These are phyloP conservation scores for Acanthamoeba pearcei DNA, from an alignment of 208 protist genomes.

Conservation along the genomic window DNA sequence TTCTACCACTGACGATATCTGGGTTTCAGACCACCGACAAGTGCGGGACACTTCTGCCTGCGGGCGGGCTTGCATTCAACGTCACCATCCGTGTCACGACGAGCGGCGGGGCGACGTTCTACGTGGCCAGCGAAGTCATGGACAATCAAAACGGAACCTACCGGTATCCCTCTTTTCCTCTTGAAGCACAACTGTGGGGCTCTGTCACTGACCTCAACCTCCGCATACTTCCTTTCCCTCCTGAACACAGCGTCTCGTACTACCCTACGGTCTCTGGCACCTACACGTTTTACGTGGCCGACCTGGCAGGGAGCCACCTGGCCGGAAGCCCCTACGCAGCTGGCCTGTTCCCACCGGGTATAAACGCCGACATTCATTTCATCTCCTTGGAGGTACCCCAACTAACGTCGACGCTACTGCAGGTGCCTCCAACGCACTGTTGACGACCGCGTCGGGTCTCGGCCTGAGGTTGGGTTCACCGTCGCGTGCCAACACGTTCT, in stretches of 20 bases:
- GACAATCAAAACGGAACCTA: constrained; percentile 72
- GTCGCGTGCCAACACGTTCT: constrained; percentile 54
- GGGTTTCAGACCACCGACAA: background rate
- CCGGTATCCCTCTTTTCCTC: background rate
- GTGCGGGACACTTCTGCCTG: background rate
- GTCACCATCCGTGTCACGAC: background rate
- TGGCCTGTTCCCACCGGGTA: constrained; percentile 61
- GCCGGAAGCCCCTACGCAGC: constrained; percentile 35
- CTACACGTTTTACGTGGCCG: constrained; percentile 28
- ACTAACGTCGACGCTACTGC: background rate
- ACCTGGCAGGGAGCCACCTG: background rate
- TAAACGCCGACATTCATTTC: background rate
- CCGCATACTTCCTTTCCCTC: background rate
- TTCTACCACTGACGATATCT: background rate
- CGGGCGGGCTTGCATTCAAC: constrained; percentile 18
- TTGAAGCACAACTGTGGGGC: too few species aligned
- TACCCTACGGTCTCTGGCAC: background rate
- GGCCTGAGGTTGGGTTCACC: background rate
- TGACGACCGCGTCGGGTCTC: constrained; percentile 29
- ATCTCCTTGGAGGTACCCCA: background rate
- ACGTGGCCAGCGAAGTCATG: background rate
- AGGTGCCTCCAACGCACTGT: background rate
- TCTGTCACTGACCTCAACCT: background rate
- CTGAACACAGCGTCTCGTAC: background rate
- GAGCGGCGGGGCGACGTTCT: background rate